Evolutionary conservation across 2,329 filamentous ascomycete genomes (phyloP).

Genomic region (Diaporthe destruens): DNA sequence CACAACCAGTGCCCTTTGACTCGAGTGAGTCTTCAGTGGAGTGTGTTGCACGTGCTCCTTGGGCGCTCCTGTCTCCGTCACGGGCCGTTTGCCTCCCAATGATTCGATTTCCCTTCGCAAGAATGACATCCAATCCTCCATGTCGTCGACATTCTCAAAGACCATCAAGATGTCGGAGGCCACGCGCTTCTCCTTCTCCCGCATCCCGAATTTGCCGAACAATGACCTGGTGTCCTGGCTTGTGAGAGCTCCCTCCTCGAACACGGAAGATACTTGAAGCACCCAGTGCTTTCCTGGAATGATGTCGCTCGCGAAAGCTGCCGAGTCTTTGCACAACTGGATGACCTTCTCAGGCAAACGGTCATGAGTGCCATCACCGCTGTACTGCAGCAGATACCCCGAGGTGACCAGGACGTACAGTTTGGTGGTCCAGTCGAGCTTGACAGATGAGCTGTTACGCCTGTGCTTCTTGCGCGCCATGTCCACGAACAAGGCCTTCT

Average conservation of each 20-base stretch:
- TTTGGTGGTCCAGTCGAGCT: slow-evolving; percentile 77
- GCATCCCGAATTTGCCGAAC: slow-evolving; percentile 74
- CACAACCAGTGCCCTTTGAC: slow-evolving; percentile 61
- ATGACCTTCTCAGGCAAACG: slow-evolving; percentile 80
- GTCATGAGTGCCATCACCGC: slow-evolving; percentile 77
- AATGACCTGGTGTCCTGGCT: slow-evolving; percentile 69
- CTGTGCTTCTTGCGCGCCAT: slow-evolving; percentile 62
- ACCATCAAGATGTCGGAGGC: slow-evolving; percentile 78
- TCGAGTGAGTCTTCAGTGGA: slow-evolving; percentile 55
- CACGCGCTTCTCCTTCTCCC: slow-evolving; percentile 66
- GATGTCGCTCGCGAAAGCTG: slow-evolving; percentile 83
- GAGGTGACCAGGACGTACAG: slow-evolving; percentile 79
- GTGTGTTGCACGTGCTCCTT: slow-evolving; percentile 56
- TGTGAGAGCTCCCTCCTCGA: slow-evolving; percentile 68
- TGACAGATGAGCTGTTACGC: slow-evolving; percentile 57
- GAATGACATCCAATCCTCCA: slow-evolving; percentile 80
- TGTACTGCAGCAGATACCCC: slow-evolving; percentile 81
- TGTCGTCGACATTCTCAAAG: slow-evolving; percentile 78
- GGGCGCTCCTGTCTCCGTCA: slow-evolving; percentile 70
- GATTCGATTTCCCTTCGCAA: slow-evolving; percentile 78
- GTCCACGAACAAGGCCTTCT: slow-evolving; percentile 50
- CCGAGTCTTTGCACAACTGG: slow-evolving; percentile 79
- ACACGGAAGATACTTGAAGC: slow-evolving; percentile 77
- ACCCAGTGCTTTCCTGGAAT: slow-evolving; percentile 87
- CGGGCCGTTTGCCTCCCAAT: slow-evolving; percentile 74